These are phyloP conservation scores for Physocladia obscura DNA, from an alignment of 192 early-diverging fungal genomes.

Conservation along the genomic window DNA sequence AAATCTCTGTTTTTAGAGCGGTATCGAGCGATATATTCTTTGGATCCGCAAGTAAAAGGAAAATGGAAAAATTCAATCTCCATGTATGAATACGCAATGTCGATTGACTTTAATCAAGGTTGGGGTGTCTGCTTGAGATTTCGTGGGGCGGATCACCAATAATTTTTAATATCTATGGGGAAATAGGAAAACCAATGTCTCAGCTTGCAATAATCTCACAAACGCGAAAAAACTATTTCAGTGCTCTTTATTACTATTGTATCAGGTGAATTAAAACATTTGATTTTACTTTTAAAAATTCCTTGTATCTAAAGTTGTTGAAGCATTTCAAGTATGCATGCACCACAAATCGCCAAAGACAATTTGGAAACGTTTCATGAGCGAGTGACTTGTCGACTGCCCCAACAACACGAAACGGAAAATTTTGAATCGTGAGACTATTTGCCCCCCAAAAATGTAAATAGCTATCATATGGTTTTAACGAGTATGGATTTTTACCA, in stretches of 20 bases:
- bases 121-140: too few relatives aligned
- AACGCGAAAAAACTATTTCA: conserved; percentile 27
- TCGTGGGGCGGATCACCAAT: too few relatives aligned
- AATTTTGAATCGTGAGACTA: too few relatives aligned
- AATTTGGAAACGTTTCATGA: conserved; percentile 37
- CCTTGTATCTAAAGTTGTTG: too few relatives aligned
- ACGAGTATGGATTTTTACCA: too few relatives aligned
- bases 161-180: too few relatives aligned
- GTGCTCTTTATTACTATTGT: conserved; percentile 45
- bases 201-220: conserved; percentile 45
- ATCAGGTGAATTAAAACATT: too few relatives aligned
- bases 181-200: conserved; percentile 41
- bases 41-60: neutral
- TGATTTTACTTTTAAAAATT: too few relatives aligned
- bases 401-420: too few relatives aligned
- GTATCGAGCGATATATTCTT: conserved; percentile 6
- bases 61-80: neutral
- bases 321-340: conserved; percentile 35
- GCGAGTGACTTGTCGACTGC: neutral
- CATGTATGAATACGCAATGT: conserved; percentile 8
- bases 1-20: conserved; percentile 18
- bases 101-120: conserved; percentile 16
- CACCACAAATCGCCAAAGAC: conserved; percentile 32
- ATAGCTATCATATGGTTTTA: too few relatives aligned
- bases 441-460: too few relatives aligned